Base-by-base conservation (phyloP, 768 basidiomycete species). In the Podaxis sp. region DNA sequence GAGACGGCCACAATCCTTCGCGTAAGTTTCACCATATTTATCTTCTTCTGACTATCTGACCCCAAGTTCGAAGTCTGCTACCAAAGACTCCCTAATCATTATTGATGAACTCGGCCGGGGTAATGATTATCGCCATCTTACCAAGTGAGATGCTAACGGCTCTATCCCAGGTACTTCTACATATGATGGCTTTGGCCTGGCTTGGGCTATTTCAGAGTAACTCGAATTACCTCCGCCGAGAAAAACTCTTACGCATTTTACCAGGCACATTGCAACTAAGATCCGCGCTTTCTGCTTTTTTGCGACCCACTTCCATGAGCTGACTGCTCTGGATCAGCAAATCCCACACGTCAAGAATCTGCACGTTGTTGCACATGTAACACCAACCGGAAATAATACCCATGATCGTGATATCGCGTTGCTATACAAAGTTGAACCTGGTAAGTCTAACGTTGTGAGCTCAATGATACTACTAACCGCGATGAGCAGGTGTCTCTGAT, bases 151-250 rank as follows among this genome's bases (percentile, higher is more conserved):
- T n/a, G 17, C 38, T 13, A 48, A 15, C 17, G 38, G 22, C 48
- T 52, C 28, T 51, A 26, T 33, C 49, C 54, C 17, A 91, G 90
- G 96, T 5, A 97, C 96, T 0, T 97, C 96, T 0, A 98, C 96
- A 0, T 96, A 96, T 66, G 96, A 99, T 72, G 96, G 96, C 4
- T 98, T 98, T 69, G 96, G 96, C 5, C 82, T 99, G 5, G 97
- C 97, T 0, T 99, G 96, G 96, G 95, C 96, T 1, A 99, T 99
- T 68, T 96, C 95, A 56, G 97, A 99, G 96, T 96, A 73, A 64
- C 85, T 73, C 26, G 28, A 20, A 13, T 40, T 37, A 20, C 51
- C 49, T 62, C 26, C 26, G 26, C 11, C 7, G 56, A 6, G 20
- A 17, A 28, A 11, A 22, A 30, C n/a, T 52, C 50, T 54, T 13